Percentiles rank a stretch among this genome's conserved stretches.
Conservation (phyloP, 805 yeast species). For the Zygoascus bituminiphila region DNA sequence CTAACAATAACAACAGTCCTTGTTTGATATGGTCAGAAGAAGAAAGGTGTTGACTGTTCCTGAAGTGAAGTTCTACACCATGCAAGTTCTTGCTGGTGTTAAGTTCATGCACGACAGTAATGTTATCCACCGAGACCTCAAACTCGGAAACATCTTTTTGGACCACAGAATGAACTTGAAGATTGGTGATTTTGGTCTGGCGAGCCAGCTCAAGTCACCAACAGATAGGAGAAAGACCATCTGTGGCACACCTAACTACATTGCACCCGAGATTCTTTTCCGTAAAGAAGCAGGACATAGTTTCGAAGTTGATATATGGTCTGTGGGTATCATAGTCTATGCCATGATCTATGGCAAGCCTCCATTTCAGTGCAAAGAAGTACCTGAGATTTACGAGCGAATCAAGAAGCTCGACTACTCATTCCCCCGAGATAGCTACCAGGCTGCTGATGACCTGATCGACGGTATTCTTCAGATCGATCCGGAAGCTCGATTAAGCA, state of each 20-base stretch:
- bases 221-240: conserved; percentile 81
- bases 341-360: conserved; percentile 92
- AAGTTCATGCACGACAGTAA: conserved; percentile 85
- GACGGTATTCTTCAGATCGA: conserved; percentile 63
- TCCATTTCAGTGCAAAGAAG: conserved; percentile 95
- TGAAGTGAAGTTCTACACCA: conserved; percentile 82
- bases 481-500: conserved; percentile 73
- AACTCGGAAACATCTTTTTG: conserved; percentile 90
- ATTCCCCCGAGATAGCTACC: conserved; percentile 63
- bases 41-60: conserved; percentile 84
- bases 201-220: conserved; percentile 75
- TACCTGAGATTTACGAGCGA: conserved; percentile 83
- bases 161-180: conserved; percentile 91
- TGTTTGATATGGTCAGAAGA: conserved; percentile 83
- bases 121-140: conserved; percentile 92
- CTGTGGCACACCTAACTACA: conserved; percentile 98
- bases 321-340: conserved; percentile 92
- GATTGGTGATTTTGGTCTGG: conserved; percentile 96
- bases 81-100: conserved; percentile 90
- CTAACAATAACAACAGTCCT: conserved; percentile 30
- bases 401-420: conserved; percentile 72
- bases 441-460: conserved; percentile 65
- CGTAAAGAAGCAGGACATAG: conserved; percentile 86
- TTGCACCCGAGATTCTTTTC: conserved; percentile 94
- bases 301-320: conserved; percentile 95